Evolutionary conservation across 2,329 filamentous ascomycete genomes (phyloP), one percentile per base, ranked within the genome.

Genomic region (Purpureocillium takamizusanense): DNA sequence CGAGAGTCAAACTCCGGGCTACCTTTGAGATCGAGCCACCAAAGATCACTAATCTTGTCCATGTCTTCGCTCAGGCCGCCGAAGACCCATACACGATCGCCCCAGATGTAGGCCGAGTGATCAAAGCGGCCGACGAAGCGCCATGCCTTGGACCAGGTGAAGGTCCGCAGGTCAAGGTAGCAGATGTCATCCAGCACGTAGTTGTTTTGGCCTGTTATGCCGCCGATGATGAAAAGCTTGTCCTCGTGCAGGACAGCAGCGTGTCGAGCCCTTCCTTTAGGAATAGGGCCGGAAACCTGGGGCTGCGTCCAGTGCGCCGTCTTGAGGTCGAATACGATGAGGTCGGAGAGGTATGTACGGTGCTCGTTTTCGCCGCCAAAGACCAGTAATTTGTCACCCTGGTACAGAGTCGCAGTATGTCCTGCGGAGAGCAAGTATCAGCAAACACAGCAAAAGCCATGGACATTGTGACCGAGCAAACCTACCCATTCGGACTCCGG

Each of bases 361-460:
- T 97, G 92, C 59, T 98, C 92, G 61, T 98, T 98, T 66, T 98
- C 92, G 47, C 92, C 92, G 40, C 92, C 92, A 56, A 95, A 98
- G 2, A 98, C 88, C 2, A 98, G 74, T n/a, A 98, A 71, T 61
- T 97, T 97, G 61, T 90, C 83, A 44, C 86, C 88, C 62, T 94
- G 79, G 67, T 95, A 95, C 1, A 98, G 72, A 27, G 86, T 95
- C 21, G 92, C 89, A 33, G 92, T 97, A 57, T 98, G 92, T 25
- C 89, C 87, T 94, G 52, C n/a, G 15, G 23, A 23, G 27, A 14
- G 18, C 32, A 46, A 37, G 42, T 10, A 42, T 46, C 36, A 46
- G 33, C 37, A 17, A n/a, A 42, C 28, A 25, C 16, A 31, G 28
- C 28, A 30, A 30, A 30, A 12, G 28, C 28, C 7, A 12, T 12